These are phyloP conservation scores for Geosmithia flava DNA, from an alignment of 2,329 filamentous ascomycete genomes.

Conservation along the genomic window DNA sequence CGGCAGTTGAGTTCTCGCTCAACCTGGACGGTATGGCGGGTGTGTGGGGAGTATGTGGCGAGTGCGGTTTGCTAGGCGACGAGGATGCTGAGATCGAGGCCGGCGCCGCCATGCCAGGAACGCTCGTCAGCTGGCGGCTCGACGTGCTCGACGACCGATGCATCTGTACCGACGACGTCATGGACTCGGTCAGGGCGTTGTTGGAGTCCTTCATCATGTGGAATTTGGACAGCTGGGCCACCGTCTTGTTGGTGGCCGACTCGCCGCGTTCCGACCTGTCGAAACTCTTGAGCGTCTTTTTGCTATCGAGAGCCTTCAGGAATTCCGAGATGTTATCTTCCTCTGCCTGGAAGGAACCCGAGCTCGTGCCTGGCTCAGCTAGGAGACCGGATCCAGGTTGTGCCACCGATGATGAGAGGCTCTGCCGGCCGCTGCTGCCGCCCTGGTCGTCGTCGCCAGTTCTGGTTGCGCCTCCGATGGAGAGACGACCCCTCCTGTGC, in stretches of 20 bases:
- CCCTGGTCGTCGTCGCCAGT: conserved; percentile 57
- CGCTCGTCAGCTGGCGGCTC: conserved; percentile 45
- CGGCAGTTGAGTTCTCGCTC: conserved; percentile 70
- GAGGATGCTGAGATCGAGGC: conserved; percentile 75
- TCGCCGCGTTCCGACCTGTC: conserved; percentile 55
- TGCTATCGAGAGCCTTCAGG: conserved; percentile 74
- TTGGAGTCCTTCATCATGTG: conserved; percentile 85
- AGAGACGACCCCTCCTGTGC: conserved; percentile 67
- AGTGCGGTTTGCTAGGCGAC: conserved; percentile 81
- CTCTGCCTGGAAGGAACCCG: conserved; percentile 59
- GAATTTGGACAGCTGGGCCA: conserved; percentile 72
- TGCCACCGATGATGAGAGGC: conserved; percentile 54
- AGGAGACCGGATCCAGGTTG: conserved; percentile 72
- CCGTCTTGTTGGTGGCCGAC: conserved; percentile 60
- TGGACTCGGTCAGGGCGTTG: conserved; percentile 78
- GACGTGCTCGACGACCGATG: conserved; percentile 71
- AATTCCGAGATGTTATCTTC: conserved; percentile 93
- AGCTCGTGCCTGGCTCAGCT: conserved; percentile 53
- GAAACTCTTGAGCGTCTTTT: conserved; percentile 76
- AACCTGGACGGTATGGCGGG: conserved; percentile 89
- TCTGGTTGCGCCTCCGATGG: conserved; percentile 60
- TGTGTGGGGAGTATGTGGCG: conserved; percentile 82
- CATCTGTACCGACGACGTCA: conserved; percentile 79
- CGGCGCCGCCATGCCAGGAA: conserved; percentile 55
- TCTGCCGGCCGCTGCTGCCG: conserved; percentile 78